phyloP scores from a whole-genome alignment of 2,329 filamentous ascomycete genomes.

The Colletotrichum acutatum region DNA sequence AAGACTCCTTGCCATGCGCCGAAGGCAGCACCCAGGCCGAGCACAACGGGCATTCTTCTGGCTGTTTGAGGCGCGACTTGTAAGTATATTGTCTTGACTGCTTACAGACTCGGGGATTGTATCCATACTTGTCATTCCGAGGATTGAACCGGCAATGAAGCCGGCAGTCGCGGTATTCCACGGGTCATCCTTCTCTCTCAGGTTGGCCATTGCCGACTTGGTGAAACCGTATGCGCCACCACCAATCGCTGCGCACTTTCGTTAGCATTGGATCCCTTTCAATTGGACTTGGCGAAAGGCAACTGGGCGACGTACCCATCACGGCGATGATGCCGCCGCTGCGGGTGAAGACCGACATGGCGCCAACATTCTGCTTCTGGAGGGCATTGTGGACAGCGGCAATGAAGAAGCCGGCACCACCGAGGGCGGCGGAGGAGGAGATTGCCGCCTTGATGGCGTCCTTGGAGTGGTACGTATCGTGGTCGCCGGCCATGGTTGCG shows the following conservation, averaged over 20 bases:
- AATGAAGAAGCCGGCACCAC: slow-evolving; percentile 75
- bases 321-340: slow-evolving; percentile 77
- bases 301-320: slow-evolving; percentile 24
- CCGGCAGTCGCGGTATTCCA: slow-evolving; percentile 81
- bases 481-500: slow-evolving; percentile 42
- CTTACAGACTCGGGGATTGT: slow-evolving; percentile 23
- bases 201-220: slow-evolving; percentile 80
- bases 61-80: slow-evolving; percentile 39
- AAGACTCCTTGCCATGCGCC: slow-evolving; percentile 71
- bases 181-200: slow-evolving; percentile 84
- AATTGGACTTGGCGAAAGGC: neutral
- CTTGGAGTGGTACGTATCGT: slow-evolving; percentile 73
- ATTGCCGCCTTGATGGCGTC: slow-evolving; percentile 78
- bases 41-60: slow-evolving; percentile 72
- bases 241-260: slow-evolving; percentile 66
- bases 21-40: slow-evolving; percentile 72
- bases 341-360: slow-evolving; percentile 82
- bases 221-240: slow-evolving; percentile 84
- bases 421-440: slow-evolving; percentile 73
- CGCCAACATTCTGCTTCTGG: slow-evolving; percentile 82
- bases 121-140: slow-evolving; percentile 77
- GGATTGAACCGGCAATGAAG: slow-evolving; percentile 77
- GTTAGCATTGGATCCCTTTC: neutral
- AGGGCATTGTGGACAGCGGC: slow-evolving; percentile 90
- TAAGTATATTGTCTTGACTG: slow-evolving; percentile 12